Percentiles rank a stretch among this genome's conserved stretches.
Evolutionary conservation across 2,329 filamentous ascomycete genomes (phyloP).

Genomic region (Sporothrix variecibatus): DNA sequence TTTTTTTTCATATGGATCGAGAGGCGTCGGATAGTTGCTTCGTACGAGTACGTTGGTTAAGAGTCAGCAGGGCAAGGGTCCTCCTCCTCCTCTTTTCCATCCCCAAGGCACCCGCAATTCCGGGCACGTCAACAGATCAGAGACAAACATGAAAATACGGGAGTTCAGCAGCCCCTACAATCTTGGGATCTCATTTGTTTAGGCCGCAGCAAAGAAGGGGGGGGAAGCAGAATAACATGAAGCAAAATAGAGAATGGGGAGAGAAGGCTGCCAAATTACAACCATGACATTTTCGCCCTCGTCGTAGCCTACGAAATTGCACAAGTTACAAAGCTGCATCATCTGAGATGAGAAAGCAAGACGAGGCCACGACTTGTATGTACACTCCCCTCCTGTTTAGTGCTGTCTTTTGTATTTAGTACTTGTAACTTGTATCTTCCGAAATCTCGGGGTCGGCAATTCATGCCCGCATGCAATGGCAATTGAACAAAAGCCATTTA

Average conservation of each 20-base stretch:
- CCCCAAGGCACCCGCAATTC: not conserved
- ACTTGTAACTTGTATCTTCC: not conserved
- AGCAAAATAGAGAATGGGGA: not conserved
- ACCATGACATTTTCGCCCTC: not conserved
- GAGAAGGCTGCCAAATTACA: conserved; percentile 1
- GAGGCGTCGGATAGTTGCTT: not conserved
- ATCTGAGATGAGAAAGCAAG: not conserved
- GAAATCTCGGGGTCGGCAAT: not conserved
- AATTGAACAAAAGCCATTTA: too few species aligned
- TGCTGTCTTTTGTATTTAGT: not conserved
- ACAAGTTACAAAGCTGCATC: not conserved
- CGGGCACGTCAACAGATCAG: not conserved
- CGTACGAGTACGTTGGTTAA: not conserved
- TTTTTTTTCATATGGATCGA: not conserved
- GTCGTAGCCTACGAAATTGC: not conserved
- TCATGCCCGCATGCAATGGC: not conserved
- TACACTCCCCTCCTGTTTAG: not conserved
- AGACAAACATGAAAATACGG: not conserved
- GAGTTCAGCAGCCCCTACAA: not conserved
- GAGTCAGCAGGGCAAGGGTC: not conserved
- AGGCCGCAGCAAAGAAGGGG: not conserved
- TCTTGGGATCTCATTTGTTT: not conserved
- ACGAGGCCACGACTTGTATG: not conserved
- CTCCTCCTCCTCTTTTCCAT: not conserved
- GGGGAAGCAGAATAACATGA: not conserved